Evolutionary conservation across 2,329 filamentous ascomycete species (phyloP), one percentile per base, ranked within the genome.

Genomic region (Aspergillus quadrilineatus): DNA sequence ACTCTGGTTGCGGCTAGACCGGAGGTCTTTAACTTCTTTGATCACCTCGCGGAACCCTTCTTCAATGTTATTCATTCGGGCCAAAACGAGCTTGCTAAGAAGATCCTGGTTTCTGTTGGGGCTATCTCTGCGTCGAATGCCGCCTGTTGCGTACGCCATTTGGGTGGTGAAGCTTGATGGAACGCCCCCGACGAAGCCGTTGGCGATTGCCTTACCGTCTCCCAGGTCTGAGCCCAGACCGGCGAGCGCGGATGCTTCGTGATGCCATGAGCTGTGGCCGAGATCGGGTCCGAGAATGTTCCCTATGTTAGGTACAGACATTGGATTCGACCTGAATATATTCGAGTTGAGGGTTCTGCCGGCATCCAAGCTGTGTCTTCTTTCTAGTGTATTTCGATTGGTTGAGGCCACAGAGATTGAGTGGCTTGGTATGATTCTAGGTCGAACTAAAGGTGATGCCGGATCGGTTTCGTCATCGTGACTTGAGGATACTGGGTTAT

Each of bases 51-150:
- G 83, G 71, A 97, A 93, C 12, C 92, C 89, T 73, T 96, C 91
- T 71, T 97, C 92, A 2, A 97, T 80, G 6, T 89, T 93, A 71
- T 94, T 94, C 91, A 97, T 97, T 34, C 91, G 82, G 7, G 91
- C 90, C 45, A 97, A 79, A 74, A 97, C 89, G 45, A 96, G 82
- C 55, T 90, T 84, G 63, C 87, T 83, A 68, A 89, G 86, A 82
- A 92, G 89, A 41, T 89, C 84, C 67, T 90, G 88, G 71, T 84
- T 80, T 79, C 78, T 77, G 28, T 77, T 77, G 10, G 75, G 73
- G 28, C 70, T 68, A 50, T 59, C 70, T 50, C 30, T 70, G 74
- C 65, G 71, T 44, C 82, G 82, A 52, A 86, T 73, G 17, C 83
- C 84, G 12, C 86, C 86, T 49, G 85, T 83, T 0, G 87, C 87